phyloP scores from a whole-genome alignment of 2,329 filamentous ascomycete species.

The Fusarium subglutinans region DNA sequence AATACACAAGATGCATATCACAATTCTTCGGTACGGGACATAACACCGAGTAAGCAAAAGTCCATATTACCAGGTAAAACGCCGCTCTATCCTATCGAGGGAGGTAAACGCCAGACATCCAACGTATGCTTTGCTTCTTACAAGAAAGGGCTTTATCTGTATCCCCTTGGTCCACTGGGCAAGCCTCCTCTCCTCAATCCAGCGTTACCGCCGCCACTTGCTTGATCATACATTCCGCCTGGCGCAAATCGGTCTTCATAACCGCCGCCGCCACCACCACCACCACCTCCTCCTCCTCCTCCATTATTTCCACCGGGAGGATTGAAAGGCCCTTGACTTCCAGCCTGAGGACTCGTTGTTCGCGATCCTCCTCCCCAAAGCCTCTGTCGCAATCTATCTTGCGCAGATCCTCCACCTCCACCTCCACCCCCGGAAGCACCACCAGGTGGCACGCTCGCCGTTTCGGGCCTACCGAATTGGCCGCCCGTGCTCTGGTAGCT shows the following conservation, averaged over 20 bases:
- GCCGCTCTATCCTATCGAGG: slow-evolving; percentile 37
- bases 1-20: slow-evolving; percentile 1
- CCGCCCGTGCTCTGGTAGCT: slow-evolving; percentile 71
- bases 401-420: slow-evolving; percentile 67
- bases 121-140: slow-evolving; percentile 1
- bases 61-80: slow-evolving; percentile 33
- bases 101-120: slow-evolving; percentile 21
- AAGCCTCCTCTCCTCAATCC: slow-evolving; percentile 52
- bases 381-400: slow-evolving; percentile 83
- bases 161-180: slow-evolving; percentile 57
- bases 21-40: not conserved
- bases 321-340: slow-evolving; percentile 56
- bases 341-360: slow-evolving; percentile 61
- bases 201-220: slow-evolving; percentile 45
- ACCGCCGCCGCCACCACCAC: slow-evolving; percentile 45
- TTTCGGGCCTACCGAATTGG: slow-evolving; percentile 29
- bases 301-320: slow-evolving; percentile 50
- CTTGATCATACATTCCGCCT: slow-evolving; percentile 55
- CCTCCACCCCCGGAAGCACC: slow-evolving; percentile 48
- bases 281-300: slow-evolving; percentile 6
- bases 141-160: slow-evolving; percentile 42
- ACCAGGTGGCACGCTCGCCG: slow-evolving; percentile 43
- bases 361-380: slow-evolving; percentile 72
- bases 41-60: slow-evolving; percentile 8
- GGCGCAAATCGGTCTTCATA: slow-evolving; percentile 60